Evolutionary conservation across 108 stramenopile genomes (phyloP).

Genomic region (Cafeteria roenbergensis): DNA sequence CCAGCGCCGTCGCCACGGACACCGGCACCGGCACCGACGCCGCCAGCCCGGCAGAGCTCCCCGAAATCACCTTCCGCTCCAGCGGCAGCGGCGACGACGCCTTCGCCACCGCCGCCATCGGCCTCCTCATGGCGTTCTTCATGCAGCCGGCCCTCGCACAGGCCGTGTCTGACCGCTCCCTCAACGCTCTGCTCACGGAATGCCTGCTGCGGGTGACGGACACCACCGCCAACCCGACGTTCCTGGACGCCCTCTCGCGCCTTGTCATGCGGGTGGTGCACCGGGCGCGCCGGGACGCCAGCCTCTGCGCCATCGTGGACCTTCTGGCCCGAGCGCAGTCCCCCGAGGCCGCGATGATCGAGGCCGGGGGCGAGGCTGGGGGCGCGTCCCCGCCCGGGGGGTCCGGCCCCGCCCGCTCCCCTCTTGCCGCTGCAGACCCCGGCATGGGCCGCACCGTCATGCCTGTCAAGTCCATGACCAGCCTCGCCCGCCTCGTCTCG

Average conservation of each 20-base stretch:
- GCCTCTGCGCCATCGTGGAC: background rate
- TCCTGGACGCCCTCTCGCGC: background rate
- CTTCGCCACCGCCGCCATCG: background rate
- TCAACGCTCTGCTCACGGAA: background rate
- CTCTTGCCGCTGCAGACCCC: no score
- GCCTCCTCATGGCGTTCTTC: background rate
- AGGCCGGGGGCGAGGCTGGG: background rate
- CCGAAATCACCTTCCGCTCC: background rate
- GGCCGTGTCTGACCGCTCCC: background rate
- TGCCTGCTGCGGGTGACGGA: background rate
- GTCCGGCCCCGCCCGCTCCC: background rate
- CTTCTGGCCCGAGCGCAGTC: background rate
- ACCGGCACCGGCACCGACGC: no score
- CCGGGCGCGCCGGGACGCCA: background rate
- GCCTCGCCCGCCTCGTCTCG: background rate
- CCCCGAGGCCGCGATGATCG: background rate
- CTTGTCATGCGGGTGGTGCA: background rate
- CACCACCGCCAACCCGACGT: background rate
- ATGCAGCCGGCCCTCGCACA: background rate
- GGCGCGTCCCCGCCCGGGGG: no score
- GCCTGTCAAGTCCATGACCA: background rate
- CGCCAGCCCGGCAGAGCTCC: no score
- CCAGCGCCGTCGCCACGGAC: no score
- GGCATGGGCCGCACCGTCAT: background rate
- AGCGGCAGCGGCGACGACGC: background rate